Conservation (phyloP, 2,329 filamentous ascomycete genomes). For the Penicillium sp. region DNA sequence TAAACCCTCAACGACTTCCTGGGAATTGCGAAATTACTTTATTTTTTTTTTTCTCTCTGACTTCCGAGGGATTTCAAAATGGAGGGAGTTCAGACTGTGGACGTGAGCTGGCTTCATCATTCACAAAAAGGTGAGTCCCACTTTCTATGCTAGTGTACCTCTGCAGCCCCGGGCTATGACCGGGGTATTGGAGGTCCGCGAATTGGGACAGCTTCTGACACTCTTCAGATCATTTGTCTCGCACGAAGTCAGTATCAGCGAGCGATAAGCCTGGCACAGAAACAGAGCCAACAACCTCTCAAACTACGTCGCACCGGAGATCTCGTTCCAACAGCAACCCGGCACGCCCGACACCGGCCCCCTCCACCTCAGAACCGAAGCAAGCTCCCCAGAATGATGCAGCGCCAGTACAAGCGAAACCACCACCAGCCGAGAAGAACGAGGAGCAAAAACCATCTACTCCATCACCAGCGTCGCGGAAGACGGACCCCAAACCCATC, state of each 20-base stretch:
- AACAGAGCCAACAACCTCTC: slow-evolving; percentile 18
- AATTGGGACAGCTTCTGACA: slow-evolving; percentile 9
- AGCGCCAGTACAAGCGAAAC: slow-evolving; percentile 18
- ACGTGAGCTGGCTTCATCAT: slow-evolving; percentile 89
- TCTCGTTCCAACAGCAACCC: slow-evolving; percentile 24
- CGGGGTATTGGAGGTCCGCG: background rate
- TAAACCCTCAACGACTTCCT: slow-evolving; percentile 4
- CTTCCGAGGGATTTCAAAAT: slow-evolving; percentile 49
- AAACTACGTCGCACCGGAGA: slow-evolving; percentile 23
- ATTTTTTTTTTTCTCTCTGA: background rate
- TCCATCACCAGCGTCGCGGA: slow-evolving; percentile 23
- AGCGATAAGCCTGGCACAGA: slow-evolving; percentile 30
- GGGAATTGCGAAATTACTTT: background rate
- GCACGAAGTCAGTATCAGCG: slow-evolving; percentile 38
- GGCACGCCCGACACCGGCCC: slow-evolving; percentile 15
- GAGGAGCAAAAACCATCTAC: slow-evolving; percentile 24
- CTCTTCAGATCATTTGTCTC: slow-evolving; percentile 33
- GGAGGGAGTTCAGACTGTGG: slow-evolving; percentile 78
- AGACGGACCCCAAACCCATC: slow-evolving; percentile 31
- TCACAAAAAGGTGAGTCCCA: slow-evolving; percentile 69
- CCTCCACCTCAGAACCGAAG: slow-evolving; percentile 13
- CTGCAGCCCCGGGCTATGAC: background rate
- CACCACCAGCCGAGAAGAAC: slow-evolving; percentile 17
- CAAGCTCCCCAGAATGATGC: slow-evolving; percentile 16
- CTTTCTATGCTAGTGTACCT: slow-evolving; percentile 2